phyloP scores from a whole-genome alignment of 805 yeast species.

The Yamadazyma kitorensis region DNA sequence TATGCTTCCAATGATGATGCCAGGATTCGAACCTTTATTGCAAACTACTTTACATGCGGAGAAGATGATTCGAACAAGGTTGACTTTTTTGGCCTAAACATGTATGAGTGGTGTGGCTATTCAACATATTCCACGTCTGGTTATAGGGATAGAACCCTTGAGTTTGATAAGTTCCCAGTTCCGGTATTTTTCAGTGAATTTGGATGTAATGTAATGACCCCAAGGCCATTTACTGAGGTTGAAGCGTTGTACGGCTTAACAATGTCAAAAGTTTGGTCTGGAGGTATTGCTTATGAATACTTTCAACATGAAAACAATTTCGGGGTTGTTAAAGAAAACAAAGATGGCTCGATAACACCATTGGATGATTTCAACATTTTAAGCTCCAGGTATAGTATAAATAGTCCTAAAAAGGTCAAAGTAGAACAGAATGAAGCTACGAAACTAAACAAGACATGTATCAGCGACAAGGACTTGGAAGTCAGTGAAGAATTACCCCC shows the following conservation, averaged over 20 bases:
- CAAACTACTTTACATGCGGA: constrained; percentile 32
- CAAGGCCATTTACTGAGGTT: constrained; percentile 39
- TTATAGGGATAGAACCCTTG: constrained; percentile 31
- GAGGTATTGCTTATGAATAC: constrained; percentile 37
- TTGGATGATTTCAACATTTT: constrained; percentile 30
- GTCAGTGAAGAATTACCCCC: constrained; percentile 30
- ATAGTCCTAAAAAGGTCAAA: constrained; percentile 12
- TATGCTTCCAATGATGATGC: constrained; percentile 39
- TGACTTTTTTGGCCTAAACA: constrained; percentile 36
- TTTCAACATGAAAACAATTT: constrained; percentile 33
- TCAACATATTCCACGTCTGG: constrained; percentile 36
- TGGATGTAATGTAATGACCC: constrained; percentile 35
- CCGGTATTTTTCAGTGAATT: constrained; percentile 40
- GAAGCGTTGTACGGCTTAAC: constrained; percentile 30
- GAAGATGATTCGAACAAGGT: constrained; percentile 16
- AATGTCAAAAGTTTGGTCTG: constrained; percentile 38
- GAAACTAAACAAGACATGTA: not conserved
- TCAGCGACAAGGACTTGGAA: constrained; percentile 14
- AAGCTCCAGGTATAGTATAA: constrained; percentile 17
- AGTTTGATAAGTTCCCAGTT: constrained; percentile 26
- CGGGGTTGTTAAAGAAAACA: constrained; percentile 31
- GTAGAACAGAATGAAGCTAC: constrained; percentile 15
- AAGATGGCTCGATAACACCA: constrained; percentile 23
- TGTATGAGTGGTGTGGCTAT: constrained; percentile 44
- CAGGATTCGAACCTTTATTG: constrained; percentile 22